Conservation (phyloP, 78 protist species). For the Guillardia theta region DNA sequence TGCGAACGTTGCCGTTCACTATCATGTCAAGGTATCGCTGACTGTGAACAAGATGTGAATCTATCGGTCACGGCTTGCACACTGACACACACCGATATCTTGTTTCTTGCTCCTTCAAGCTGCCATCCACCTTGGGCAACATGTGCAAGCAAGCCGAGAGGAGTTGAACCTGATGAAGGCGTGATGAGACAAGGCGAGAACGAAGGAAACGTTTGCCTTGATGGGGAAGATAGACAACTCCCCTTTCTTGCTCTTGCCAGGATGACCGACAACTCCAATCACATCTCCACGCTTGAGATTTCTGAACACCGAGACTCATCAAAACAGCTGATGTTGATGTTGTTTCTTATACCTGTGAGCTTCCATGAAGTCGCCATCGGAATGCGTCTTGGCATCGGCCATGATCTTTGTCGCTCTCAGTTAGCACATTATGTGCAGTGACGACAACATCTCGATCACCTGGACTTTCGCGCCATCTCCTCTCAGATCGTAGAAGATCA, state of each 20-base stretch:
- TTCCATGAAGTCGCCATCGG: background rate
- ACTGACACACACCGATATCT: slow-evolving; percentile 75
- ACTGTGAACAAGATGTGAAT: background rate
- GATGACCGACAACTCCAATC: slow-evolving; percentile 93
- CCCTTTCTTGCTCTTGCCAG: slow-evolving; percentile 90
- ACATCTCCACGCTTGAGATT: slow-evolving; percentile 95
- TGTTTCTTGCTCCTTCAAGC: slow-evolving; percentile 74
- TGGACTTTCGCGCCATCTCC: slow-evolving; percentile 86
- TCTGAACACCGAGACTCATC: too few species aligned
- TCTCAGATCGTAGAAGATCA: slow-evolving; percentile 85
- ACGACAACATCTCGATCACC: too few species aligned
- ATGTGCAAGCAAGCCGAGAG: slow-evolving; percentile 97
- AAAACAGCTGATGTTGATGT: too few species aligned
- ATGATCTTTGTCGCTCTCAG: too few species aligned
- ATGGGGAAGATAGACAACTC: slow-evolving; percentile 90
- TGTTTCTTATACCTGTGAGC: too few species aligned
- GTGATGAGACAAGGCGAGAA: too few species aligned
- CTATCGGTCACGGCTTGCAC: background rate
- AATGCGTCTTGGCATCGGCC: slow-evolving; percentile 35
- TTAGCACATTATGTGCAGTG: too few species aligned
- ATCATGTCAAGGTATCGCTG: slow-evolving; percentile 73
- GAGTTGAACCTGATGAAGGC: too few species aligned
- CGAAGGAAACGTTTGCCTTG: too few species aligned
- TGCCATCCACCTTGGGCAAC: slow-evolving; percentile 81
- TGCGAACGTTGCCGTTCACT: slow-evolving; percentile 40